Evolutionary conservation across 495 filamentous ascomycete genomes (phyloP).

Genomic region (Penicillium mononematosum): DNA sequence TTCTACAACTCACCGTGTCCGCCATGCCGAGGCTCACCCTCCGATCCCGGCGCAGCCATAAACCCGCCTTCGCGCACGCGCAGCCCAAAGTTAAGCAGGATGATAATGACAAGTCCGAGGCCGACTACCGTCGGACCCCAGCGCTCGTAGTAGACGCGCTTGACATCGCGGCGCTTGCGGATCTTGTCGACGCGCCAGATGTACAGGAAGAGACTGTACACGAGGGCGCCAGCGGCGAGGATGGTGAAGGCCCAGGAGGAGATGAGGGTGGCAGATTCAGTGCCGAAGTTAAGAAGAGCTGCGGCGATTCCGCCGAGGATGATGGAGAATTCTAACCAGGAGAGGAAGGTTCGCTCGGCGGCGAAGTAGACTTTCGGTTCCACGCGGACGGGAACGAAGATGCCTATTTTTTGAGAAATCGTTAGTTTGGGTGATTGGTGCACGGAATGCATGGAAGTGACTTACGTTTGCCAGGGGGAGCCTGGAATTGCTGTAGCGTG

Average conservation of each 20-base stretch:
- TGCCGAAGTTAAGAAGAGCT: slow-evolving; percentile 85
- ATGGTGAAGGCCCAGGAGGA: slow-evolving; percentile 78
- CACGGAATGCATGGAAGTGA: slow-evolving; percentile 7
- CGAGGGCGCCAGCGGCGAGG: slow-evolving; percentile 67
- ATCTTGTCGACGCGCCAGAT: slow-evolving; percentile 85
- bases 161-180: slow-evolving; percentile 72
- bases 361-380: slow-evolving; percentile 98
- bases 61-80: slow-evolving; percentile 39
- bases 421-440: neutral
- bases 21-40: slow-evolving; percentile 11
- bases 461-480: slow-evolving; percentile 82
- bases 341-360: slow-evolving; percentile 91
- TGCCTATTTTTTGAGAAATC: slow-evolving; percentile 47
- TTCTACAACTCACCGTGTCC: slow-evolving; percentile 22
- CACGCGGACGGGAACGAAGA: slow-evolving; percentile 91
- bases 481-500: slow-evolving; percentile 68
- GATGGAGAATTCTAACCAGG: slow-evolving; percentile 97
- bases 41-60: slow-evolving; percentile 17
- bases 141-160: slow-evolving; percentile 76
- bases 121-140: slow-evolving; percentile 85
- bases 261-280: slow-evolving; percentile 53
- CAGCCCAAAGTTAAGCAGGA: slow-evolving; percentile 71
- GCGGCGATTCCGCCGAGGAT: slow-evolving; percentile 90
- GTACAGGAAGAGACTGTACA: slow-evolving; percentile 81
- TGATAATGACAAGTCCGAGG: slow-evolving; percentile 64